phyloP scores from a whole-genome alignment of 2,329 filamentous ascomycete species.

The Plenodomus lindquistii region DNA sequence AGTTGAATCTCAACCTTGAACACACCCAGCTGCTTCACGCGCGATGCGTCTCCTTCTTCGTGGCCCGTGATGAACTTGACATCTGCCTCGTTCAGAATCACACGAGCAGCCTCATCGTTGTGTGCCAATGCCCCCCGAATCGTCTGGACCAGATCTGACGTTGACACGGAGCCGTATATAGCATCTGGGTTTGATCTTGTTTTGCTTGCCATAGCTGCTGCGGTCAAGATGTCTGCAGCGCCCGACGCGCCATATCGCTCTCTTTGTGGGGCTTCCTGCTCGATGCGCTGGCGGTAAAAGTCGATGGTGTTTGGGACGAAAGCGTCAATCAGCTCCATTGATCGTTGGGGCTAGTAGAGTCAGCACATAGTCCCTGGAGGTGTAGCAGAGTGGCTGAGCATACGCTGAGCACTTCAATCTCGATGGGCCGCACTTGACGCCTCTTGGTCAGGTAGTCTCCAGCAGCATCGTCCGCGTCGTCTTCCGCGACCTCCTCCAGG shows the following conservation, averaged over 20 bases:
- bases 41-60: slow-evolving; percentile 45
- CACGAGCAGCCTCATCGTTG: slow-evolving; percentile 56
- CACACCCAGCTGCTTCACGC: slow-evolving; percentile 58
- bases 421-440: slow-evolving; percentile 43
- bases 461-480: slow-evolving; percentile 21
- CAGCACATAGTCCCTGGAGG: slow-evolving; percentile 11
- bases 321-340: slow-evolving; percentile 53
- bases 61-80: slow-evolving; percentile 52
- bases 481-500: slow-evolving; percentile 33
- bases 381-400: slow-evolving; percentile 7
- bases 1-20: slow-evolving; percentile 57
- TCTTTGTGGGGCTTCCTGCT: slow-evolving; percentile 36
- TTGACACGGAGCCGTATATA: slow-evolving; percentile 61
- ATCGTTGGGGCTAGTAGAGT: slow-evolving; percentile 45
- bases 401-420: slow-evolving; percentile 48
- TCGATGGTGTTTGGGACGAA: slow-evolving; percentile 54
- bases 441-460: slow-evolving; percentile 11
- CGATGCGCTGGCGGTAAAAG: slow-evolving; percentile 53
- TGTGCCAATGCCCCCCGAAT: slow-evolving; percentile 55
- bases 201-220: slow-evolving; percentile 35
- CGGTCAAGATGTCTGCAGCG: slow-evolving; percentile 42
- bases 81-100: slow-evolving; percentile 55
- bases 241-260: slow-evolving; percentile 41
- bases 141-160: slow-evolving; percentile 54
- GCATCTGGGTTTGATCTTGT: slow-evolving; percentile 33